These are phyloP conservation scores for Corymbia maculata DNA, from an alignment of 345 rosid genomes.

Conservation along the genomic window DNA sequence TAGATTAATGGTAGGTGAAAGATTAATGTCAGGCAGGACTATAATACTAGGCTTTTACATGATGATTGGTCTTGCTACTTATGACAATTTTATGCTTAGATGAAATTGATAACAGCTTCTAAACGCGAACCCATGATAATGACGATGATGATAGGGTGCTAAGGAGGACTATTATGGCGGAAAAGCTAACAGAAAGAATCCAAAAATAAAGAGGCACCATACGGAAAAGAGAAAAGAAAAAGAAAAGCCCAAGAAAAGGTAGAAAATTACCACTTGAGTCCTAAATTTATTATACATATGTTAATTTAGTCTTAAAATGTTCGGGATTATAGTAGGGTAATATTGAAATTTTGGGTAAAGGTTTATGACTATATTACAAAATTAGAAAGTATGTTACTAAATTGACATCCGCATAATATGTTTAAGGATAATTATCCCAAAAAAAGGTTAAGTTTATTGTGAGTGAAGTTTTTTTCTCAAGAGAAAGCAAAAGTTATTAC, in stretches of 20 bases:
- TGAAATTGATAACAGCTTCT: not conserved
- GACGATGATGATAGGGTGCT: not conserved
- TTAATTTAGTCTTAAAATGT: rapidly evolving
- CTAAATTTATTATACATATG: not conserved
- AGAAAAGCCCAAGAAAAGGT: not conserved
- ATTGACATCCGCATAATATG: rapidly evolving
- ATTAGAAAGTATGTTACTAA: rapidly evolving
- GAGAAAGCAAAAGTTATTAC: not conserved
- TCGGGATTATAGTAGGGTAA: rapidly evolving
- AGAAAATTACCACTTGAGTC: not conserved
- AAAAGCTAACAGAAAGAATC: not conserved
- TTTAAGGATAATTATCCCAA: not conserved
- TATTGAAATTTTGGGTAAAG: not conserved
- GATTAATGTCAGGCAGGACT: not conserved
- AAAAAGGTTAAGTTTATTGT: not conserved
- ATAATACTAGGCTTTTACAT: not conserved
- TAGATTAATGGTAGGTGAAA: not conserved
- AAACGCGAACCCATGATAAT: not conserved
- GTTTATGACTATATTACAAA: not conserved
- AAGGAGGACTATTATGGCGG: not conserved
- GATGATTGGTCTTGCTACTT: not conserved
- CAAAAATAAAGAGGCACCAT: not conserved
- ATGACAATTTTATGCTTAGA: not conserved
- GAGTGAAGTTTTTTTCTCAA: not conserved
- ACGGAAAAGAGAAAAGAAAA: not conserved